Conservation (phyloP, 768 basidiomycete species). For the Coprinellus aureogranulatus region DNA sequence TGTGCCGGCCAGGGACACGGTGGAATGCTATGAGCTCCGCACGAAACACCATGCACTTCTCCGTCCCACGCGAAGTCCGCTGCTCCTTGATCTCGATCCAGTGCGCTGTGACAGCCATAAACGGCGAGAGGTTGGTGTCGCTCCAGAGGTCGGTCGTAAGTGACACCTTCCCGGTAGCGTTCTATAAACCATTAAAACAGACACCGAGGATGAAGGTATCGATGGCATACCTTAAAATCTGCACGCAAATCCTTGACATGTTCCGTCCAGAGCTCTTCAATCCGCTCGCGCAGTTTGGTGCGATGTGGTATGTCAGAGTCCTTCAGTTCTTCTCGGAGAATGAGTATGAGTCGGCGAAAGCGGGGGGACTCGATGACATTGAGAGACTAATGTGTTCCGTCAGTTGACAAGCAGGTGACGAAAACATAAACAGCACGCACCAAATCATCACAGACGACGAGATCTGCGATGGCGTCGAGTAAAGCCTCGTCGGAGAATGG, state of each 20-base stretch:
- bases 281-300: conserved; percentile 24
- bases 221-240: conserved; percentile 26
- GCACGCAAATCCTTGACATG: conserved; percentile 18
- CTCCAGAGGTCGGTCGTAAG: conserved; percentile 38
- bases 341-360: conserved; percentile 29
- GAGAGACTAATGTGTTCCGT: conserved; percentile 28
- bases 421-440: conserved; percentile 18
- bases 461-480: conserved; percentile 15
- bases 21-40: conserved; percentile 30
- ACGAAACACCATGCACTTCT: conserved; percentile 18
- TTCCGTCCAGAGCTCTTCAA: conserved; percentile 21
- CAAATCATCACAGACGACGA: conserved; percentile 32
- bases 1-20: conserved; percentile 27
- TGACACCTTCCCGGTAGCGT: conserved; percentile 25
- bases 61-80: conserved; percentile 10
- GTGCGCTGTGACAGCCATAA: conserved; percentile 33
- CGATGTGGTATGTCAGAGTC: conserved; percentile 35
- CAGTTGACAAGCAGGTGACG: background rate
- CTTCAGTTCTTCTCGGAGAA: conserved; percentile 17
- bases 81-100: conserved; percentile 11
- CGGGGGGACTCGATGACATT: conserved; percentile 35
- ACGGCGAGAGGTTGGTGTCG: conserved; percentile 20
- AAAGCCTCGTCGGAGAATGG: conserved; percentile 22
- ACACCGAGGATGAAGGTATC: no score
- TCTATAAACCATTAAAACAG: conserved; percentile 13